A percentile compares a stretch with the other conserved stretches of the same genome.
Evolutionary conservation across 352 stramenopile species (phyloP).

Genomic region (Globisporangium polare): DNA sequence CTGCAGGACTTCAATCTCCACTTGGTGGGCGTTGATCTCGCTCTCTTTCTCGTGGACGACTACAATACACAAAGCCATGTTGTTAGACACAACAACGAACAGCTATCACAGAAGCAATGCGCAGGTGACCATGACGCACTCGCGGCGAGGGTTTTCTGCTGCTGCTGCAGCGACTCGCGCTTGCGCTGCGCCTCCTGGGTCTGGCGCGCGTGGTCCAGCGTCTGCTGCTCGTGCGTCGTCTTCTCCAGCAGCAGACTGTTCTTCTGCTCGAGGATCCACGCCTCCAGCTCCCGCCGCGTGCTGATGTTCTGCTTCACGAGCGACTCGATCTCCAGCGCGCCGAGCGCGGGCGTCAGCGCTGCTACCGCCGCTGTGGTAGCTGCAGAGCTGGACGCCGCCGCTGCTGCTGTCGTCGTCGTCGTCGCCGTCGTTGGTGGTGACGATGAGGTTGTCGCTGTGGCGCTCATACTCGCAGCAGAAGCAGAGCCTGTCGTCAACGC

Average conservation of each 20-base stretch:
- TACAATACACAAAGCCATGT: neutral
- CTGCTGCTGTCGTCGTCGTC: neutral
- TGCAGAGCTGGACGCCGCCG: neutral
- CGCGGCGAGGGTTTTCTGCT: conserved; percentile 32
- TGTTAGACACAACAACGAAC: neutral
- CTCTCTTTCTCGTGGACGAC: conserved; percentile 40
- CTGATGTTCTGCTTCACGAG: conserved; percentile 41
- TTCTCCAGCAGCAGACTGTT: conserved; percentile 35
- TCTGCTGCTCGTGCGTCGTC: conserved; percentile 36
- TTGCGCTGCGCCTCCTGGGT: conserved; percentile 36
- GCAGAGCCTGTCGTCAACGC: neutral
- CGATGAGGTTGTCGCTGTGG: neutral
- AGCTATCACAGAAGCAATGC: neutral
- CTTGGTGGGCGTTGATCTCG: conserved; percentile 44
- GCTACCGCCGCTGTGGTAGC: neutral
- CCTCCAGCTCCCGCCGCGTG: conserved; percentile 38
- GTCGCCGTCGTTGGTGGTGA: neutral
- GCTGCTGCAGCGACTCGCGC: conserved; percentile 40
- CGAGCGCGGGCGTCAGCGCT: neutral
- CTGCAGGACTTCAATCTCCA: conserved; percentile 71
- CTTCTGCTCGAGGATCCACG: conserved; percentile 45
- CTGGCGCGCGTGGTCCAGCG: conserved; percentile 32
- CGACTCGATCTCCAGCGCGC: conserved; percentile 34
- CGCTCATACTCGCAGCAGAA: neutral
- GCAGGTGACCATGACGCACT: conserved; percentile 14